These are phyloP conservation scores for Globisporangium acanthophoron DNA, from an alignment of 352 stramenopile species.

Conservation along the genomic window DNA sequence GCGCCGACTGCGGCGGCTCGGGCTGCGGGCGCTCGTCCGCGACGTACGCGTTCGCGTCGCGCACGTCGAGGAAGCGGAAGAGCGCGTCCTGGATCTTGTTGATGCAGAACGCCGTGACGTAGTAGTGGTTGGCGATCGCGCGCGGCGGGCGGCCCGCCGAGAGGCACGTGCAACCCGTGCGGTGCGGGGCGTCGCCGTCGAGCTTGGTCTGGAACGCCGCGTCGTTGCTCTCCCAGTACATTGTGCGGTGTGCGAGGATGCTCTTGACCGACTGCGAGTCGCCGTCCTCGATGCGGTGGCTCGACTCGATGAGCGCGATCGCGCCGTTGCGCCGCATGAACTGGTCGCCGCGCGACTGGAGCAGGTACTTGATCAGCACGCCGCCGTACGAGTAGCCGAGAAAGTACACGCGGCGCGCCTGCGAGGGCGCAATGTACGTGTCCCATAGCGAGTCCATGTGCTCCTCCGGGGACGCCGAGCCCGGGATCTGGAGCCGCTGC, in stretches of 20 bases:
- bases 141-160: slow-evolving; percentile 62
- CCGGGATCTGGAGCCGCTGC: slow-evolving; percentile 76
- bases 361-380: slow-evolving; percentile 85
- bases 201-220: slow-evolving; percentile 65
- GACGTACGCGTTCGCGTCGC: slow-evolving; percentile 76
- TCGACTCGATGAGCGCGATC: slow-evolving; percentile 84
- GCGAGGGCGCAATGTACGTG: slow-evolving; percentile 54
- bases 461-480: slow-evolving; percentile 78
- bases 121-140: slow-evolving; percentile 82
- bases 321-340: slow-evolving; percentile 83
- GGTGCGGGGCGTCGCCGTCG: slow-evolving; percentile 73
- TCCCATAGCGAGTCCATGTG: slow-evolving; percentile 89
- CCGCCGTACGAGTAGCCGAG: slow-evolving; percentile 86
- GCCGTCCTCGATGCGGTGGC: slow-evolving; percentile 80
- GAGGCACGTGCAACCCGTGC: slow-evolving; percentile 80
- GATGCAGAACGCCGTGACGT: slow-evolving; percentile 85
- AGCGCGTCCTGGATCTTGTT: slow-evolving; percentile 84
- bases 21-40: slow-evolving; percentile 63
- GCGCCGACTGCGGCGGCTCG: slow-evolving; percentile 51
- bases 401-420: slow-evolving; percentile 76
- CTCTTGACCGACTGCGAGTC: slow-evolving; percentile 85
- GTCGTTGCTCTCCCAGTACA: slow-evolving; percentile 90
- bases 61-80: slow-evolving; percentile 77
- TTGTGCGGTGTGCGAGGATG: slow-evolving; percentile 81
- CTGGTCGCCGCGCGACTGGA: slow-evolving; percentile 82